These are phyloP conservation scores for Dalechampia spathulata DNA, from an alignment of 441 rosid genomes.

Conservation along the genomic window DNA sequence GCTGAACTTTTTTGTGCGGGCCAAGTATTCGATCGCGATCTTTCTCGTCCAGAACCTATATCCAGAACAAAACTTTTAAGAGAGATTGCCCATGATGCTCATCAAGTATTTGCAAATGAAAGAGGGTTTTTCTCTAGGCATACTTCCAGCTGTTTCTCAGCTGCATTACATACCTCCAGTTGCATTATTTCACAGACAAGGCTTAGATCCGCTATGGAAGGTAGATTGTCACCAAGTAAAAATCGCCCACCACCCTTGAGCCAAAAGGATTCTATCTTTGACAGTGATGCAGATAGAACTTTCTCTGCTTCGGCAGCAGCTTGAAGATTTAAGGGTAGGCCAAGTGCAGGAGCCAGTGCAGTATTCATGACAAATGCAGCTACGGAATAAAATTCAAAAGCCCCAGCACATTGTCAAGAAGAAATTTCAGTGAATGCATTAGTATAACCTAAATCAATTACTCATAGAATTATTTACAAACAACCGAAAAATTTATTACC, in stretches of 20 bases:
- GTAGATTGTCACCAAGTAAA: conserved; percentile 67
- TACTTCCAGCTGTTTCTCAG: no score
- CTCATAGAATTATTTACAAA: no score
- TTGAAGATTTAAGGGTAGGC: conserved; percentile 41
- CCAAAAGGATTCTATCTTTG: conserved; percentile 66
- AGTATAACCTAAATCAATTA: not conserved
- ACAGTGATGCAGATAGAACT: conserved; percentile 44
- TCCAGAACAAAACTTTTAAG: conserved; percentile 9
- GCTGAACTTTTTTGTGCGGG: conserved; percentile 61
- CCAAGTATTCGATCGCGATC: conserved; percentile 48
- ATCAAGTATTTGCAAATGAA: not conserved
- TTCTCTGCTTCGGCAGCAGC: conserved; percentile 70
- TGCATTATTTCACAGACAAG: conserved; percentile 86
- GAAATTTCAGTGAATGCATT: not conserved
- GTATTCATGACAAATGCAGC: conserved; percentile 39
- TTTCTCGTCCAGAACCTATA: conserved; percentile 61
- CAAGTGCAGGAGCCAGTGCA: conserved; percentile 49
- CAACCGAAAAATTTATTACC: conserved; percentile 28
- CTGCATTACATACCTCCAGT: conserved; percentile 73
- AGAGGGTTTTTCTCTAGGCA: not conserved
- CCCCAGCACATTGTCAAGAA: not conserved
- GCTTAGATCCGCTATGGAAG: conserved; percentile 86
- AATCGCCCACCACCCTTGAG: conserved; percentile 64
- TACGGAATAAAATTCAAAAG: conserved; percentile 25
- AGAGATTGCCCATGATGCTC: no score